These are phyloP conservation scores for Termitomyces heimii DNA, from an alignment of 768 basidiomycete genomes.

Conservation along the genomic window DNA sequence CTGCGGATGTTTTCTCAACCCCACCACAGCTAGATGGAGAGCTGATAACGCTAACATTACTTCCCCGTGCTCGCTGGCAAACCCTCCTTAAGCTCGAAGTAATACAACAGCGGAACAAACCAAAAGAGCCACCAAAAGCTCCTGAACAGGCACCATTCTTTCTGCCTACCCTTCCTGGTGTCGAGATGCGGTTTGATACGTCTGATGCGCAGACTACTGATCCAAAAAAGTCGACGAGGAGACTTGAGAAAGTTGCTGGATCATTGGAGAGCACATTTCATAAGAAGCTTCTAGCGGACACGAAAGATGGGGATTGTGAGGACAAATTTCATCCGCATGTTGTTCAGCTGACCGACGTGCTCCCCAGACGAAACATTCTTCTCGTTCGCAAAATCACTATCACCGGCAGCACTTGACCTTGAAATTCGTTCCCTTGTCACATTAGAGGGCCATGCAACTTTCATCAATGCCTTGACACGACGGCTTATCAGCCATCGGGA, in stretches of 20 bases:
- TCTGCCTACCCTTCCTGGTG: slow-evolving; percentile 85
- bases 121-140: slow-evolving; percentile 91
- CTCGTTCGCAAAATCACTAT: slow-evolving; percentile 74
- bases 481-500: slow-evolving; percentile 79
- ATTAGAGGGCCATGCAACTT: slow-evolving; percentile 55
- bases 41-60: slow-evolving; percentile 86
- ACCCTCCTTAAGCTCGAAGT: slow-evolving; percentile 94
- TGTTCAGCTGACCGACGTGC: not conserved
- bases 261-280: slow-evolving; percentile 65
- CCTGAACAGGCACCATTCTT: slow-evolving; percentile 98
- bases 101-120: slow-evolving; percentile 96
- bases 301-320: slow-evolving; percentile 65
- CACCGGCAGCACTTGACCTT: slow-evolving; percentile 87
- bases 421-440: slow-evolving; percentile 79
- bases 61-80: slow-evolving; percentile 94
- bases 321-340: not conserved
- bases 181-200: slow-evolving; percentile 76
- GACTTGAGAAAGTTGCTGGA: slow-evolving; percentile 46
- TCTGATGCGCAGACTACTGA: slow-evolving; percentile 30
- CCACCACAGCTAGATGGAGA: slow-evolving; percentile 88
- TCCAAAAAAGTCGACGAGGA: slow-evolving; percentile 38
- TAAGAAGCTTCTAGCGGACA: slow-evolving; percentile 53
- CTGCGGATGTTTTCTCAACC: slow-evolving; percentile 68
- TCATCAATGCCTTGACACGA: slow-evolving; percentile 67
- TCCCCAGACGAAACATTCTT: slow-evolving; percentile 76